Conservation (phyloP, 805 yeast species). For the Nakazawaea ambrosiae region DNA sequence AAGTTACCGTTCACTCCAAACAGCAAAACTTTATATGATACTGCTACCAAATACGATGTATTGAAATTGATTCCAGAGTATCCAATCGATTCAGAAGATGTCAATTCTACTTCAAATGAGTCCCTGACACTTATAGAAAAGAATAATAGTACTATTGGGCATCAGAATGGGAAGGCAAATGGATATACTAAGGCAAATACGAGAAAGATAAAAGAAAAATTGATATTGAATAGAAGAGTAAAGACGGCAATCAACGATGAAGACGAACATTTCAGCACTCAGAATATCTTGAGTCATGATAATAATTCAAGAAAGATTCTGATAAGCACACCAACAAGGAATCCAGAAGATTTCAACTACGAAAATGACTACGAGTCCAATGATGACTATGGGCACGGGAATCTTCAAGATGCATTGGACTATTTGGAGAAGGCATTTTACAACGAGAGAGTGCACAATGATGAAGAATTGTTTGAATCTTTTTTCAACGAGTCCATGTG, state of each 20-base stretch:
- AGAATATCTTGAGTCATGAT: slow-evolving; percentile 7
- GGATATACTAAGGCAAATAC: background rate
- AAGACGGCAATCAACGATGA: slow-evolving; percentile 1
- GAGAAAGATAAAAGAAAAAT: slow-evolving; percentile 4
- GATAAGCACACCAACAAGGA: no score
- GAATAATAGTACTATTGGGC: no score
- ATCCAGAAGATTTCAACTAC: background rate
- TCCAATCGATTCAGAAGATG: background rate
- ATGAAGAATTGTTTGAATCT: slow-evolving; percentile 10
- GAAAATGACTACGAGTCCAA: background rate
- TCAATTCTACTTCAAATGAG: no score
- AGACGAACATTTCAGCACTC: slow-evolving; percentile 3
- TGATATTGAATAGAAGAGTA: slow-evolving; percentile 4
- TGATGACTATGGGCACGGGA: background rate
- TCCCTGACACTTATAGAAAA: no score
- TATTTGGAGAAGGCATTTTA: slow-evolving; percentile 15
- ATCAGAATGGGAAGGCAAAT: no score
- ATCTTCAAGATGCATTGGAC: slow-evolving; percentile 2
- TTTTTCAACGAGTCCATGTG: slow-evolving; percentile 11
- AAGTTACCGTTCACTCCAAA: slow-evolving; percentile 9
- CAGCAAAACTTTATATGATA: background rate
- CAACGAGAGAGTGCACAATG: slow-evolving; percentile 12
- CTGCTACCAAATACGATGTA: background rate
- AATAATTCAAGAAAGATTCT: background rate
- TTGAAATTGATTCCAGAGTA: slow-evolving; percentile 2